phyloP scores from a whole-genome alignment of 176 grass and related monocot genomes.

The Bolboschoenus planiculmis region DNA sequence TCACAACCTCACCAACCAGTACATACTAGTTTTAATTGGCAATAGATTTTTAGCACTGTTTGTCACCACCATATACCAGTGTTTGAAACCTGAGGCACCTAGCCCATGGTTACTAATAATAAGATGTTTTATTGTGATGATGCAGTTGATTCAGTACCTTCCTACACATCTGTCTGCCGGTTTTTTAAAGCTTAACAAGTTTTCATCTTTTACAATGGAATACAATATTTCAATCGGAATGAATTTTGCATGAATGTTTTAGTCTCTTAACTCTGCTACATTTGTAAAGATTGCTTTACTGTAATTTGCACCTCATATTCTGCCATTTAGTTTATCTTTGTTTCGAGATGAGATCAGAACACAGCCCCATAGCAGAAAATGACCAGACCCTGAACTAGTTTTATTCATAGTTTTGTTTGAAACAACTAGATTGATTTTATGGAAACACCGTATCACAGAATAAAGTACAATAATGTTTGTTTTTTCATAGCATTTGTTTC shows the following conservation, averaged over 20 bases:
- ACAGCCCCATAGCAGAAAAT: neutral
- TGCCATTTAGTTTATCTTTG: neutral
- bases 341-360: neutral
- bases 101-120: neutral
- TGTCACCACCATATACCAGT: neutral
- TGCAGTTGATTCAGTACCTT: constrained; percentile 30
- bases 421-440: neutral
- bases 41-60: neutral
- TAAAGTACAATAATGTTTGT: neutral
- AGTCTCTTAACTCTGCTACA: neutral
- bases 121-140: neutral
- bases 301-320: constrained; percentile 1
- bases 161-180: constrained; percentile 1
- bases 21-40: neutral
- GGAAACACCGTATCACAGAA: neutral
- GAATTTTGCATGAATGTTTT: neutral
- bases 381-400: neutral
- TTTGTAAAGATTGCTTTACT: constrained; percentile 1
- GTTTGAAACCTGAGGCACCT: neutral
- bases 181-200: constrained; percentile 1
- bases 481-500: neutral
- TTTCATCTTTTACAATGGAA: neutral
- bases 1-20: neutral
- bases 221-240: neutral
- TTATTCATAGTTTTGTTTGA: neutral